Conservation (phyloP, 2,329 filamentous ascomycete genomes). For the Phialophora verrucosa region DNA sequence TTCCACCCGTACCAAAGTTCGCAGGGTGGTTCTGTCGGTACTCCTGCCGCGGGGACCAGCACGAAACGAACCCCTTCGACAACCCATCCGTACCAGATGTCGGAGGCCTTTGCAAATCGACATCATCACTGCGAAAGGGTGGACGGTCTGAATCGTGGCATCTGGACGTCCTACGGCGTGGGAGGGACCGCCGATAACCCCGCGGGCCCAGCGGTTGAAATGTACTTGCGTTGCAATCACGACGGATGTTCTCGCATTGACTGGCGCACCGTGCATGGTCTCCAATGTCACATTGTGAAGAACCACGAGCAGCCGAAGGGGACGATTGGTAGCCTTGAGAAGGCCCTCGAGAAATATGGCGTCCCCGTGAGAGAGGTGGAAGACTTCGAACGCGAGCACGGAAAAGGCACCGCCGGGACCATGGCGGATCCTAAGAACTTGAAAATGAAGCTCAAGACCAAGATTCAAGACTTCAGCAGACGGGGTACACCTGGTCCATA, state of each 20-base stretch:
- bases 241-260: slow-evolving; percentile 39
- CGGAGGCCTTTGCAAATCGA: slow-evolving; percentile 40
- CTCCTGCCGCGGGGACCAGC: slow-evolving; percentile 15
- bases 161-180: slow-evolving; percentile 39
- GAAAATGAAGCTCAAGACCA: slow-evolving; percentile 38
- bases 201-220: slow-evolving; percentile 36
- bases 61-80: slow-evolving; percentile 38
- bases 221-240: slow-evolving; percentile 40
- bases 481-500: slow-evolving; percentile 27
- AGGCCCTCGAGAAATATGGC: slow-evolving; percentile 39
- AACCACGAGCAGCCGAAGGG: slow-evolving; percentile 40
- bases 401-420: slow-evolving; percentile 37
- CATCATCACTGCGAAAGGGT: slow-evolving; percentile 41
- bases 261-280: slow-evolving; percentile 40
- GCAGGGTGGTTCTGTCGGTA: slow-evolving; percentile 12
- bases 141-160: slow-evolving; percentile 38
- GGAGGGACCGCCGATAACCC: slow-evolving; percentile 38
- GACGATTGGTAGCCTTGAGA: slow-evolving; percentile 40
- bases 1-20: slow-evolving; percentile 30
- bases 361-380: slow-evolving; percentile 39
- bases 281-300: slow-evolving; percentile 41
- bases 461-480: slow-evolving; percentile 20
- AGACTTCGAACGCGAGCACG: slow-evolving; percentile 36
- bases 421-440: slow-evolving; percentile 40
- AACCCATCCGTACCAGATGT: slow-evolving; percentile 41